Evolutionary conservation across 2,329 filamentous ascomycete genomes (phyloP).

Genomic region (Purpureocillium takamizusanense): DNA sequence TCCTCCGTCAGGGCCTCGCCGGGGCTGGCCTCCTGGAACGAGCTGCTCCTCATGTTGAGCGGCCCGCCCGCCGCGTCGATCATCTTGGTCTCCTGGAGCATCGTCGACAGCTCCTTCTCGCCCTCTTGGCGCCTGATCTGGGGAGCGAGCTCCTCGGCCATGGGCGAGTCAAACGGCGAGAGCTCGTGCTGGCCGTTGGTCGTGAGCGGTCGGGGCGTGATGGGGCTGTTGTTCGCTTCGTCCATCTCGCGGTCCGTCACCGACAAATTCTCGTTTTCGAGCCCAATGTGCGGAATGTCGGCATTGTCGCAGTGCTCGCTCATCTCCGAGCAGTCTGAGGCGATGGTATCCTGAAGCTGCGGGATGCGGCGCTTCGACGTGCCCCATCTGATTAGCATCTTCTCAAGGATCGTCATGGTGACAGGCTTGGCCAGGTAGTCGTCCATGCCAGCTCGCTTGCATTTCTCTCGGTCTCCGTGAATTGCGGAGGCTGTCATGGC

Average conservation of each 20-base stretch:
- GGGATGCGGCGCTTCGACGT: constrained; percentile 20
- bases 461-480: constrained; percentile 68
- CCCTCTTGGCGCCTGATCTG: constrained; percentile 24
- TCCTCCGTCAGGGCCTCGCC: constrained; percentile 43
- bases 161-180: constrained; percentile 31
- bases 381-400: constrained; percentile 63
- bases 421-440: constrained; percentile 69
- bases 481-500: constrained; percentile 78
- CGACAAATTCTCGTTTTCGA: constrained; percentile 16
- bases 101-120: constrained; percentile 31
- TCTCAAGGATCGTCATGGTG: constrained; percentile 57
- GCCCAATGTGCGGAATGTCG: constrained; percentile 28
- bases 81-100: constrained; percentile 36
- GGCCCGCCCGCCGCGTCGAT: constrained; percentile 35
- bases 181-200: constrained; percentile 27
- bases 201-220: constrained; percentile 31
- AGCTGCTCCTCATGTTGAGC: constrained; percentile 20
- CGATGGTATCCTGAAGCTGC: constrained; percentile 15
- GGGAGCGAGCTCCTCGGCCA: constrained; percentile 20
- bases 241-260: constrained; percentile 10
- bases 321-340: constrained; percentile 36
- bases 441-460: constrained; percentile 65
- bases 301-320: constrained; percentile 32
- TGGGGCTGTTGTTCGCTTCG: constrained; percentile 19
- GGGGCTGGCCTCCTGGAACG: constrained; percentile 22